A percentile compares a stretch with the other conserved stretches of the same genome.
These are phyloP conservation scores for Cucumis sativus DNA, from an alignment of 306 rosid genomes.

Conservation along the genomic window Cucumber_9930_V3 NC_026661.2:18602501-18603000, in stretches of 20 bases:
- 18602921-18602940: slow-evolving; percentile 84
- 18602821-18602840: slow-evolving; percentile 74
- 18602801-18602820: slow-evolving; percentile 68
- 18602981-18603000: slow-evolving; percentile 80
- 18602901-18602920: slow-evolving; percentile 97
- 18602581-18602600: slow-evolving; percentile 63
- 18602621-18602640: slow-evolving; percentile 84
- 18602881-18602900: slow-evolving; percentile 97
- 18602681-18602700: slow-evolving; percentile 80
- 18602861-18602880: slow-evolving; percentile 85
- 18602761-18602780: slow-evolving; percentile 96
- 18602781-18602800: slow-evolving; percentile 61
- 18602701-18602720: slow-evolving; percentile 98
- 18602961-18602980: slow-evolving; percentile 82
- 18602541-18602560: slow-evolving; percentile 82
- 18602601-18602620: slow-evolving; percentile 44
- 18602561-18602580: slow-evolving; percentile 72
- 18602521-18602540: slow-evolving; percentile 75
- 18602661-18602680: slow-evolving; percentile 91
- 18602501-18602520: slow-evolving; percentile 78
- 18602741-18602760: slow-evolving; percentile 87
- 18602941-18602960: slow-evolving; percentile 95
- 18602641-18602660: slow-evolving; percentile 76
- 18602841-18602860: slow-evolving; percentile 81
- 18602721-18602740: slow-evolving; percentile 96